Conservation (phyloP, 2,329 filamentous ascomycete species). For the Botrytis medusae region DNA sequence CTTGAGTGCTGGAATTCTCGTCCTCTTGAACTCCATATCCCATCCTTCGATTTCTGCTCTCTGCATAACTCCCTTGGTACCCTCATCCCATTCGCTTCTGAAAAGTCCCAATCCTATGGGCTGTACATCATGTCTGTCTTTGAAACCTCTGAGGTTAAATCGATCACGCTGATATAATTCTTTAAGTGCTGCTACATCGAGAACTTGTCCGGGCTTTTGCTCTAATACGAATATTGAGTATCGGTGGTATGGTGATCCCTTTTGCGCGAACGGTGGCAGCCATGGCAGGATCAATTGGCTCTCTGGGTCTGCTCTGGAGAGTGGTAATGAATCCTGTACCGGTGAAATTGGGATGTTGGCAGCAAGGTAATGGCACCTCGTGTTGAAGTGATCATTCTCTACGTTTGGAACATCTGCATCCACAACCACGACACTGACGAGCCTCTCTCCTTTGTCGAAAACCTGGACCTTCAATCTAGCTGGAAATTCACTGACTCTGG, state of each 20-base stretch:
- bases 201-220: constrained; percentile 61
- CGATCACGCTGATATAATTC: constrained; percentile 58
- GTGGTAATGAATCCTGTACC: constrained; percentile 60
- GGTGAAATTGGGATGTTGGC: constrained; percentile 67
- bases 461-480: constrained; percentile 80
- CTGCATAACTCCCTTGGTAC: constrained; percentile 83
- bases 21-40: constrained; percentile 81
- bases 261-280: constrained; percentile 83
- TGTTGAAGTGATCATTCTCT: constrained; percentile 71
- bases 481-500: constrained; percentile 67
- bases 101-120: constrained; percentile 86
- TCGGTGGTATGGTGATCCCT: constrained; percentile 88
- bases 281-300: constrained; percentile 74
- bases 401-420: constrained; percentile 87
- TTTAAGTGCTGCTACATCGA: constrained; percentile 60
- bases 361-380: constrained; percentile 85
- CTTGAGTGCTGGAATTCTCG: constrained; percentile 70
- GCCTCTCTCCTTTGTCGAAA: constrained; percentile 77
- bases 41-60: constrained; percentile 71
- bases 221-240: constrained; percentile 80
- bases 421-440: constrained; percentile 81
- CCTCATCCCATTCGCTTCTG: constrained; percentile 85
- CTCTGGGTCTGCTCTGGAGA: constrained; percentile 57
- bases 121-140: constrained; percentile 64
- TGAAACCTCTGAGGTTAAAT: constrained; percentile 75